A percentile compares a stretch with the other conserved stretches of the same genome.
Evolutionary conservation across 2,329 filamentous ascomycete genomes (phyloP).

Genomic region (Xylaria sp.): DNA sequence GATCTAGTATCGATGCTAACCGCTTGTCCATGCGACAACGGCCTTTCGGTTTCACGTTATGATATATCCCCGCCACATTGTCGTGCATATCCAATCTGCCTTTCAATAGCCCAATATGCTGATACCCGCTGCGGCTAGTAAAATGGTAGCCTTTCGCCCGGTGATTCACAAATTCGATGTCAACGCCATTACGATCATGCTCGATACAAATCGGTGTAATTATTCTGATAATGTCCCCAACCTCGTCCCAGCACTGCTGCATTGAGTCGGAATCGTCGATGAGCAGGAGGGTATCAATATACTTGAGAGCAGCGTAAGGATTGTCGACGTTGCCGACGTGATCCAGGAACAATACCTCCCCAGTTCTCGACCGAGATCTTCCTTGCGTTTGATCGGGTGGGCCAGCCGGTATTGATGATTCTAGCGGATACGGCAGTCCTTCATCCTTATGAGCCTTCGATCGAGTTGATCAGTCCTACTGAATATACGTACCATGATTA

Average conservation of each 20-base stretch:
- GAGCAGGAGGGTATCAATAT: slow-evolving; percentile 78
- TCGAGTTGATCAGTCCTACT: not conserved
- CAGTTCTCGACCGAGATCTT: not conserved
- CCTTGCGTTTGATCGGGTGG: slow-evolving; percentile 16
- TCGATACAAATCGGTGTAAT: slow-evolving; percentile 76
- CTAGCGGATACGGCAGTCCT: slow-evolving; percentile 42
- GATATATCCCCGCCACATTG: slow-evolving; percentile 47
- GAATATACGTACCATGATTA: slow-evolving; percentile 23
- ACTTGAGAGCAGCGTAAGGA: slow-evolving; percentile 70
- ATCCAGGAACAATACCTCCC: slow-evolving; percentile 13
- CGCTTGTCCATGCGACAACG: slow-evolving; percentile 38
- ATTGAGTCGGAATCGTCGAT: slow-evolving; percentile 81
- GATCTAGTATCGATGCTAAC: slow-evolving; percentile 39
- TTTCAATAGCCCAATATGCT: slow-evolving; percentile 41
- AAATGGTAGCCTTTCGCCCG: slow-evolving; percentile 34
- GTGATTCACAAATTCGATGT: slow-evolving; percentile 78
- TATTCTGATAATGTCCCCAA: slow-evolving; percentile 67
- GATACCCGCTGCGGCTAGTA: slow-evolving; percentile 39
- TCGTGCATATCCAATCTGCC: slow-evolving; percentile 42
- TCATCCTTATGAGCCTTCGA: not conserved
- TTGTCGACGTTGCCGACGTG: slow-evolving; percentile 56
- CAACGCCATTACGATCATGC: slow-evolving; percentile 75
- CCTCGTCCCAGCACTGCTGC: slow-evolving; percentile 72
- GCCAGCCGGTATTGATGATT: slow-evolving; percentile 36
- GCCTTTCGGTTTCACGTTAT: slow-evolving; percentile 41